These are phyloP conservation scores for Articulospora tetracladia DNA, from an alignment of 495 filamentous ascomycete species.

Conservation along the genomic window DNA sequence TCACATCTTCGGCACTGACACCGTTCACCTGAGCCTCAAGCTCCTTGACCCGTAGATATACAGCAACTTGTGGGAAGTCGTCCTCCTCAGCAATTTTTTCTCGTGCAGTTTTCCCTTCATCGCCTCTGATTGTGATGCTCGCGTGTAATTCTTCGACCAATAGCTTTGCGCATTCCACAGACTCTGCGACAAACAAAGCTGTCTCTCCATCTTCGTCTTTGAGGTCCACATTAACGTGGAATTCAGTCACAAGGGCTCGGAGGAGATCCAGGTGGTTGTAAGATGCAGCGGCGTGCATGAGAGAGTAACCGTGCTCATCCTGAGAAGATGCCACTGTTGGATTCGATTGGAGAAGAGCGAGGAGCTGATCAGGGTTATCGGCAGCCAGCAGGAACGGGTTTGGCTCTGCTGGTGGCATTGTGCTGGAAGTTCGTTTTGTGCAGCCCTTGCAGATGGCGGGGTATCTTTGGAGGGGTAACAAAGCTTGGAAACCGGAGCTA, in stretches of 20 bases:
- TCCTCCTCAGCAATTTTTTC: slow-evolving; percentile 69
- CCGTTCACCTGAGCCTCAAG: slow-evolving; percentile 34
- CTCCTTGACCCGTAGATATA: slow-evolving; percentile 50
- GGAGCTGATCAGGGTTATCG: slow-evolving; percentile 60
- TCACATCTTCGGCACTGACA: slow-evolving; percentile 12
- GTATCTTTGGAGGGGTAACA: not conserved
- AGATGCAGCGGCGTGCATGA: slow-evolving; percentile 87
- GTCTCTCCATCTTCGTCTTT: slow-evolving; percentile 89
- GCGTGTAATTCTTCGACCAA: slow-evolving; percentile 79
- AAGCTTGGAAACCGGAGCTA: not conserved
- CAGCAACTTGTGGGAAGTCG: slow-evolving; percentile 63
- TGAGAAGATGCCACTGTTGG: slow-evolving; percentile 63
- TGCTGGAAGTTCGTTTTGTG: not conserved
- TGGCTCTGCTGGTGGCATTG: slow-evolving; percentile 25
- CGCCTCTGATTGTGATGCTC: slow-evolving; percentile 55
- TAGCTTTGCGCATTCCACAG: slow-evolving; percentile 65
- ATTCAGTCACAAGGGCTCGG: slow-evolving; percentile 70
- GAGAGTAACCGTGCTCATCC: slow-evolving; percentile 84
- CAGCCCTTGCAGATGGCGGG: not conserved
- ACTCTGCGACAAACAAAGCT: slow-evolving; percentile 81
- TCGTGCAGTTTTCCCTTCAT: slow-evolving; percentile 63
- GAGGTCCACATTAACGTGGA: slow-evolving; percentile 73
- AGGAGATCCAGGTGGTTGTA: slow-evolving; percentile 84
- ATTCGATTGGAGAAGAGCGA: slow-evolving; percentile 63
- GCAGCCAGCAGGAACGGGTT: slow-evolving; percentile 79